phyloP scores from a whole-genome alignment of 352 stramenopile genomes.

The Phytophthora aleatoria region DNA sequence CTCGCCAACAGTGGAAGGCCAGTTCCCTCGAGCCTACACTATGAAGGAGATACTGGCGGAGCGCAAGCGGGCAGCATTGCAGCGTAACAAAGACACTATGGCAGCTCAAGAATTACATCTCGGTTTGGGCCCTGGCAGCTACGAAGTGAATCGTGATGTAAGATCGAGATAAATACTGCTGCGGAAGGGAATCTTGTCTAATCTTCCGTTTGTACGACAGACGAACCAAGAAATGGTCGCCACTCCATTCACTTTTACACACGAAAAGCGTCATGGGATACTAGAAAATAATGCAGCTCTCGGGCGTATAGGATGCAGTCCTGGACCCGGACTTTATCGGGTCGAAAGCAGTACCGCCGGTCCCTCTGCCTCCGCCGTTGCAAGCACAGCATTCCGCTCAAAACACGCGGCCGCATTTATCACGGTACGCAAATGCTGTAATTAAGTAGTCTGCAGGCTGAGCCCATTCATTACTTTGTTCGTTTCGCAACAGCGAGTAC shows the following conservation, averaged over 20 bases:
- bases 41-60: constrained; percentile 39
- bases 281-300: constrained; percentile 38
- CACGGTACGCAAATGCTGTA: constrained; percentile 18
- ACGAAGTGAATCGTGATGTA: constrained; percentile 60
- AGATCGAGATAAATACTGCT: background rate
- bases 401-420: constrained; percentile 45
- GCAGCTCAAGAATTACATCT: constrained; percentile 34
- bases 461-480: background rate
- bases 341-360: constrained; percentile 20
- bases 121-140: constrained; percentile 55
- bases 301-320: constrained; percentile 24
- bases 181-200: background rate
- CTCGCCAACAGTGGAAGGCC: constrained; percentile 40
- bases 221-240: constrained; percentile 49
- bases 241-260: constrained; percentile 54
- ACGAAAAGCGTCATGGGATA: constrained; percentile 50
- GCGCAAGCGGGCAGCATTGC: constrained; percentile 17
- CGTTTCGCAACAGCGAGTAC: constrained; percentile 30
- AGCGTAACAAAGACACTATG: constrained; percentile 13
- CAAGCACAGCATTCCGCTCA: constrained; percentile 28
- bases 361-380: constrained; percentile 21
- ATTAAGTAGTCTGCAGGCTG: background rate
- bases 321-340: constrained; percentile 30
- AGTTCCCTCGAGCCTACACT: constrained; percentile 56
- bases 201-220: constrained; percentile 20